phyloP scores from a whole-genome alignment of 495 filamentous ascomycete genomes.

The Penicillium cataractarum region DNA sequence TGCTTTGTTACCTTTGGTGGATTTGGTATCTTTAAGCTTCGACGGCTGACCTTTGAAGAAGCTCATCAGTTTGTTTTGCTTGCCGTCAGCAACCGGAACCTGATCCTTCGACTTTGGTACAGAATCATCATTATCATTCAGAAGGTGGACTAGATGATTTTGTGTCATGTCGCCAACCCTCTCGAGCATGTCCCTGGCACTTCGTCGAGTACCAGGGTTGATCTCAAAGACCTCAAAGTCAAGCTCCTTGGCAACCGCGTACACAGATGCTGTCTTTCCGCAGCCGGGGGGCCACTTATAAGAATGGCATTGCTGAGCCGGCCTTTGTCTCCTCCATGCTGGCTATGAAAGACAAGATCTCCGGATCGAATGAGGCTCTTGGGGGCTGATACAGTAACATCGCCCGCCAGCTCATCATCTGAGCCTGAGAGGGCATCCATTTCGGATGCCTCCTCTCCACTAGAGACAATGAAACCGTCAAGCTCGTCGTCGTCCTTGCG shows the following conservation, averaged over 20 bases:
- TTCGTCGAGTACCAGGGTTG: constrained; percentile 78
- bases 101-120: constrained; percentile 17
- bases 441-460: constrained; percentile 77
- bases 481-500: constrained; percentile 69
- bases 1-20: constrained; percentile 20
- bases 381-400: constrained; percentile 44
- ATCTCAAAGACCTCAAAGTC: constrained; percentile 96
- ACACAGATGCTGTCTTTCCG: constrained; percentile 91
- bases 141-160: constrained; percentile 82
- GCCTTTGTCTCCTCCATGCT: constrained; percentile 44
- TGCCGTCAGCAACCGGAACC: constrained; percentile 54
- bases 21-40: constrained; percentile 20
- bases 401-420: constrained; percentile 56
- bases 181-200: constrained; percentile 87
- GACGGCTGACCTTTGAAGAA: constrained; percentile 69
- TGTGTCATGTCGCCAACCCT: constrained; percentile 94
- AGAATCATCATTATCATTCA: constrained; percentile 33
- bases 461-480: constrained; percentile 84
- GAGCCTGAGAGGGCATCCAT: constrained; percentile 72
- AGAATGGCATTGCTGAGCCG: constrained; percentile 65
- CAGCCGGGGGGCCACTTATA: constrained; percentile 89
- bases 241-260: constrained; percentile 94
- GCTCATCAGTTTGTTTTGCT: constrained; percentile 75
- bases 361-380: constrained; percentile 68
- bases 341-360: constrained; percentile 43